phyloP scores from a whole-genome alignment of 306 rosid species.

The Senna tora region DNA sequence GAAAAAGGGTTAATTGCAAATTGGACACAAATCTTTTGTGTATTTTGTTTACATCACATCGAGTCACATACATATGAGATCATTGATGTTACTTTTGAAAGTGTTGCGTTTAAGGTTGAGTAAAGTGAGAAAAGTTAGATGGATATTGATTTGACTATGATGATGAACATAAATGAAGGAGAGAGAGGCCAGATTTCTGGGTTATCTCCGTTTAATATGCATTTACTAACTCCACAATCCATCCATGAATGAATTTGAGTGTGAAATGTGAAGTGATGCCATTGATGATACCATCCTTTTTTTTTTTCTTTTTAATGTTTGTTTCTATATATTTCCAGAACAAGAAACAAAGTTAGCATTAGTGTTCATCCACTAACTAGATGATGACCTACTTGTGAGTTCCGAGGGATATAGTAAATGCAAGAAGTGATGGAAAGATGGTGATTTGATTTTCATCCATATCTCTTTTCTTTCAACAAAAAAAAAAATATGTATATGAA shows the following conservation, averaged over 20 bases:
- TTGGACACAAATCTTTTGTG: neutral
- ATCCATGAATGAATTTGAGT: too few species aligned
- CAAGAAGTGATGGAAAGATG: neutral
- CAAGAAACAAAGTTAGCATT: neutral
- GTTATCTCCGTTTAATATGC: too few species aligned
- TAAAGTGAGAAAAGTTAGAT: conserved; percentile 33
- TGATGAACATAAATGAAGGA: too few species aligned
- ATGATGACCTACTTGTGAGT: too few species aligned
- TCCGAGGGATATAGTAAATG: neutral
- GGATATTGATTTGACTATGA: conserved; percentile 54
- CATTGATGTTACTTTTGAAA: conserved; percentile 34
- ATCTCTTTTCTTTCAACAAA: too few species aligned
- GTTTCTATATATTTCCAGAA: neutral
- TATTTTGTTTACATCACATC: conserved; percentile 36
- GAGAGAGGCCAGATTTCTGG: too few species aligned
- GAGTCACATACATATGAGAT: conserved; percentile 30
- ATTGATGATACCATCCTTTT: neutral
- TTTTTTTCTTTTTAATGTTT: neutral
- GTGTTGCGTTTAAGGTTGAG: conserved; percentile 47
- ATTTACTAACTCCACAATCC: too few species aligned
- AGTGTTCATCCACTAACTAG: neutral
- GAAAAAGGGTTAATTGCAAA: too few species aligned
- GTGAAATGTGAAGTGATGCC: neutral
- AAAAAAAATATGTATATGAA: too few species aligned
- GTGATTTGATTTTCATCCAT: neutral